Base-by-base conservation (phyloP, 805 yeast species). In the Candida patagonica region DNA sequence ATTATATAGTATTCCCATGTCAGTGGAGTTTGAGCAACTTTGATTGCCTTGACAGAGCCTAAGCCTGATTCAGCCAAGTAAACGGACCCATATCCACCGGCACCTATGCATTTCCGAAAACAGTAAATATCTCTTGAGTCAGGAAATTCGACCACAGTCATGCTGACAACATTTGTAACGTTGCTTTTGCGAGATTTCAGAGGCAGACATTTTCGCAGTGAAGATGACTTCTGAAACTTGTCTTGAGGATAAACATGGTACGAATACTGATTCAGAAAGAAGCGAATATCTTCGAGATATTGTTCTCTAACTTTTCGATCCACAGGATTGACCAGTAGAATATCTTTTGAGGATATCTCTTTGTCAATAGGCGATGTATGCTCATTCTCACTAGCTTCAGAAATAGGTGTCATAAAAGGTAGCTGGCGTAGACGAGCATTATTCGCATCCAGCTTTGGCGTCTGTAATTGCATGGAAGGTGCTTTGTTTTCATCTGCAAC, bases 1-100 rank as follows among this genome's bases (percentile, higher is more conserved):
- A 85, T 61, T 13, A 84, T 76, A 54, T 82, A 85, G 51, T 70
- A 83, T 58, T 87, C 96, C 96, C 95, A 86, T 3, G 73, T 65
- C 33, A 74, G 71, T 0, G 83, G 63, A 13, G 44, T 38, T 27
- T 68, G 66, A 52, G 81, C 86, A 10, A 80, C 72, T 54, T 87
- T 87, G 38, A 87, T 59, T 0, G 95, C 94, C 12, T 32, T 70
- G 25, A 71, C 52, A 1, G 59, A 54, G 1, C 83, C 85, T 44
- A 73, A 68, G 4, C 66, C 60, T 9, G 70, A 63, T 54, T 82
- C 88, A 1, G 82, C 78, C 17, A 85, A 61, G 54, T 76, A 85
- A 0, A 85, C 94, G 1, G 74, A 68, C 0, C 88, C 94, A 61
- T 67, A 79, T 0, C 88, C 92, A n/a, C 94, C 94, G 51, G 71